Evolutionary conservation across 192 early-diverging fungal species (phyloP), one percentile per base, ranked within the genome.

Genomic region (Coemansia sp.): DNA sequence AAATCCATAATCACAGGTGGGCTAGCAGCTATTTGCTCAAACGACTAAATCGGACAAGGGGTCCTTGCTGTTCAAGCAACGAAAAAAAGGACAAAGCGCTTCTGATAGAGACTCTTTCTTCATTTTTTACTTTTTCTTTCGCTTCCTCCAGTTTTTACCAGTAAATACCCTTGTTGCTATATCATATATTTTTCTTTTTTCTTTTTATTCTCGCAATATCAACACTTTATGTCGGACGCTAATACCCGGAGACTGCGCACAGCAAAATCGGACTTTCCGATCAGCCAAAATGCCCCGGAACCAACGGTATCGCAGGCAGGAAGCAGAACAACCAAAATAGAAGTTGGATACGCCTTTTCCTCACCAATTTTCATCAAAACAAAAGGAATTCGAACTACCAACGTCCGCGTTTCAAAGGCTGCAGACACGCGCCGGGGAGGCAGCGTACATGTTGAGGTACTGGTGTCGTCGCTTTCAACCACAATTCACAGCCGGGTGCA

Each of bases 311-410:
- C 64, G 60, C 72, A 74, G 10, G 56, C 68, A 7, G 63, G 59
- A 29, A 72, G 69, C 62, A 61, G 77, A 31, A 60, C 68, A 3
- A 66, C 68, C n/a, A 62, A 48, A n/a, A 61, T 80, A 18, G 52
- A 63, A 1, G 54, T 66, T 7, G 60, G 72, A 30, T 80, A 72
- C 48, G 69, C 61, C 22, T 75, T 71, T 57, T 50, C 6, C 5
- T 14, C 34, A 3, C 59, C 77, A 22, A 71, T 80, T 61, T 66
- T 59, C 7, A 31, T 80, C 3, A 38, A 33, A 18, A 72, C 72
- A 5, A 60, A 45, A 18, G 77, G 77, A 10, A 69, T 80, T 18
- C 72, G 72, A 36, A 75, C 77, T 0, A 75, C 69, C n/a, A 80
- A 80, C 30, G 73, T 75, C 18, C 66, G 63, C 36, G 68, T 80